These are phyloP conservation scores for Fraxinus ornus DNA, from an alignment of 305 asterid species.

Conservation along the genomic window DNA sequence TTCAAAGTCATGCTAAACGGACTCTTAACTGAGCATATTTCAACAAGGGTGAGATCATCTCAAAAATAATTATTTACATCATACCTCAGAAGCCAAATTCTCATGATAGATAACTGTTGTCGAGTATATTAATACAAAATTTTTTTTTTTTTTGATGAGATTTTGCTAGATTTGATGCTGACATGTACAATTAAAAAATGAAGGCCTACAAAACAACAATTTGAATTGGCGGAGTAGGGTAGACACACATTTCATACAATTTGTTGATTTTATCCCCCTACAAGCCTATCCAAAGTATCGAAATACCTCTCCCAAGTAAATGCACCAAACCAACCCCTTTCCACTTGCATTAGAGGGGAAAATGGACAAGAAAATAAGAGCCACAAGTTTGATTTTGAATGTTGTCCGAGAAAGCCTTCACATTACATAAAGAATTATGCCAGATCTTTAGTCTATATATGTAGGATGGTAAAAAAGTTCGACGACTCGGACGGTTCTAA, in stretches of 20 bases:
- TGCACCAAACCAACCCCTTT: background rate
- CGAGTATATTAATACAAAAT: background rate
- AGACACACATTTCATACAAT: background rate
- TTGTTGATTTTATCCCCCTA: background rate
- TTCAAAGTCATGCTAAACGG: background rate
- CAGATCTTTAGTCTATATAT: too few relatives aligned
- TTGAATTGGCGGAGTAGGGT: background rate
- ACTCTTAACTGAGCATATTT: background rate
- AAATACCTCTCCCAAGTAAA: background rate
- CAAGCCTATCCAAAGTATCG: background rate
- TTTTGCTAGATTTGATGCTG: too few relatives aligned
- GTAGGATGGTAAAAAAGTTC: too few relatives aligned
- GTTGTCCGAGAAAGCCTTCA: background rate
- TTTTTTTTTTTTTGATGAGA: too few relatives aligned
- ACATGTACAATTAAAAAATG: too few relatives aligned
- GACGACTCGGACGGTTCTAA: too few relatives aligned
- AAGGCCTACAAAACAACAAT: background rate
- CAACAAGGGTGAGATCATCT: background rate
- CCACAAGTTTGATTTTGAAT: background rate
- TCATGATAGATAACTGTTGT: background rate
- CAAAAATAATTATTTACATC: background rate
- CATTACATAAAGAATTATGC: too few relatives aligned
- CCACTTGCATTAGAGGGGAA: background rate
- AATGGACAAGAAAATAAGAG: background rate
- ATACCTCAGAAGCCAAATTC: background rate